Evolutionary conservation across 106 monocot genomes (phyloP).

Genomic region (Posidonia australis): DNA sequence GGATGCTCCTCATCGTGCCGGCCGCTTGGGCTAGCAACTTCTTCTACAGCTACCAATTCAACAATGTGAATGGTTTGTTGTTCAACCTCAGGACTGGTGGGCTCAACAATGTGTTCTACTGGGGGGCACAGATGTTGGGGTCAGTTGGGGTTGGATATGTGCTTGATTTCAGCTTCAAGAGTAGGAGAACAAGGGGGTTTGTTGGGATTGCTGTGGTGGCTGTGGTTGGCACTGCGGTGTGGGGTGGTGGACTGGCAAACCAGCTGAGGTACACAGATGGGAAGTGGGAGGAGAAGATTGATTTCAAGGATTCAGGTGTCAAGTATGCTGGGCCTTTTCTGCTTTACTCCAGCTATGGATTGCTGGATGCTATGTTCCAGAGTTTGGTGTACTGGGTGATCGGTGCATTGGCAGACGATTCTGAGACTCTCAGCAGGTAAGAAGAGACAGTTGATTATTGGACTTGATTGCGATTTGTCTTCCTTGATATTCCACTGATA

Average conservation of each 20-base stretch:
- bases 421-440: slow-evolving; percentile 69
- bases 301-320: slow-evolving; percentile 56
- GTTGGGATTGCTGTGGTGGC: slow-evolving; percentile 55
- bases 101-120: slow-evolving; percentile 91
- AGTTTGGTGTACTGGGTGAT: slow-evolving; percentile 79
- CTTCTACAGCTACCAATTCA: slow-evolving; percentile 99
- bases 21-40: slow-evolving; percentile 97
- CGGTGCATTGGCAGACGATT: slow-evolving; percentile 63
- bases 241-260: slow-evolving; percentile 83
- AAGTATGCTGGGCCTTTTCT: slow-evolving; percentile 69
- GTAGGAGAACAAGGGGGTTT: slow-evolving; percentile 57
- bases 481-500: neutral
- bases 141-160: slow-evolving; percentile 56
- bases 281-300: slow-evolving; percentile 28
- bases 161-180: slow-evolving; percentile 51
- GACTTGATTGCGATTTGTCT: no score
- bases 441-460: no score
- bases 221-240: slow-evolving; percentile 51
- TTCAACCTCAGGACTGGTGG: slow-evolving; percentile 84
- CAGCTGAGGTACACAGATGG: slow-evolving; percentile 58
- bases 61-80: slow-evolving; percentile 75
- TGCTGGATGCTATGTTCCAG: slow-evolving; percentile 90
- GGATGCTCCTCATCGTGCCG: slow-evolving; percentile 71
- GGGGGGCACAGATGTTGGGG: slow-evolving; percentile 93
- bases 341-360: slow-evolving; percentile 74